Conservation (phyloP, 257 asterid species). For the Solanum bulbocastanum region DNA sequence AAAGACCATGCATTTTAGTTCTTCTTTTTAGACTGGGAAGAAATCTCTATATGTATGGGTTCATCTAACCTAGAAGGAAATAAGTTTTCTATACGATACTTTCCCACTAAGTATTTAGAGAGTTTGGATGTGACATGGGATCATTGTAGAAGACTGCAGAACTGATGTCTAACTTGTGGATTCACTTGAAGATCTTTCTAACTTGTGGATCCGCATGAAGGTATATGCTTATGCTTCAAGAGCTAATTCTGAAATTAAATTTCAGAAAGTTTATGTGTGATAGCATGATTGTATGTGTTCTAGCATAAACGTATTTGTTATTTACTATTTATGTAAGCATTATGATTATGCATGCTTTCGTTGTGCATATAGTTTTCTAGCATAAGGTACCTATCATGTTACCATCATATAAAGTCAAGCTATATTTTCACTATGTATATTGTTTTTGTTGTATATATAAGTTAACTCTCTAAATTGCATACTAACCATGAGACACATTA, state of each 20-base stretch:
- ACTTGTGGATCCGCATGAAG: background rate
- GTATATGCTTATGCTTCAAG: background rate
- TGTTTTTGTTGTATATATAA: background rate
- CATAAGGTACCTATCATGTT: no score
- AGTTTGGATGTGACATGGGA: background rate
- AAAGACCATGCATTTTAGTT: background rate
- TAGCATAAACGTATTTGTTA: background rate
- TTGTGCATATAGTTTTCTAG: background rate
- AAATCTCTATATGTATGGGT: background rate
- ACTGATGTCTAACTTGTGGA: background rate
- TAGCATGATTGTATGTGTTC: background rate
- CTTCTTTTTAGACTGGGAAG: no score
- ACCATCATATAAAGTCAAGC: background rate
- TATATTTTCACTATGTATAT: background rate
- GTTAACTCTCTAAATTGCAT: no score
- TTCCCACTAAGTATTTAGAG: background rate
- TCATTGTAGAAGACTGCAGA: background rate
- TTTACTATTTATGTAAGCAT: no score
- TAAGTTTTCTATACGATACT: background rate
- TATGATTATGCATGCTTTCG: background rate
- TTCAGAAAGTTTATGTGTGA: background rate
- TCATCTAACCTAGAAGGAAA: background rate
- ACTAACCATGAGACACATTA: no score
- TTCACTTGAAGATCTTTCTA: background rate
- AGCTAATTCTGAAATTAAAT: no score